These are phyloP conservation scores for Wickerhamiella occidentalis DNA, from an alignment of 805 yeast genomes.

Conservation along the genomic window DNA sequence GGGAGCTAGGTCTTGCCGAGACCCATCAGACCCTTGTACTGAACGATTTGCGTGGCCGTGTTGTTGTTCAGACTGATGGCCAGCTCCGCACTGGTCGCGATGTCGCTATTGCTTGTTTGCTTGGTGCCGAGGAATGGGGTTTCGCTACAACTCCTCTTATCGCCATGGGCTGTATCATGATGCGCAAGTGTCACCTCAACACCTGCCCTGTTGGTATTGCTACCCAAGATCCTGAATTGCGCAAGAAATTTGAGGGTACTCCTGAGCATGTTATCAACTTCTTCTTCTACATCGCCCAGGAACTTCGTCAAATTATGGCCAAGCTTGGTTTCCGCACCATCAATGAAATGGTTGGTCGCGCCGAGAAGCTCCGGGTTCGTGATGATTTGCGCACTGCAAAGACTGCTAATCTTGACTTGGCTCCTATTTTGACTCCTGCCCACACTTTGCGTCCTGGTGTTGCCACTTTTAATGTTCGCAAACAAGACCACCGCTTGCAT, in stretches of 20 bases:
- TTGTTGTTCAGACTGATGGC: constrained; percentile 95
- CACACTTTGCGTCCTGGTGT: constrained; percentile 95
- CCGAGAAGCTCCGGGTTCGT: constrained; percentile 77
- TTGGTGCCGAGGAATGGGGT: constrained; percentile 98
- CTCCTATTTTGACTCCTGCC: constrained; percentile 94
- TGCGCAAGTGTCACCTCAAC: constrained; percentile 87
- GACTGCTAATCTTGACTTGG: constrained; percentile 79
- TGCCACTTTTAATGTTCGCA: constrained; percentile 80
- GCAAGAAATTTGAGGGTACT: constrained; percentile 88
- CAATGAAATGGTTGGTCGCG: constrained; percentile 96
- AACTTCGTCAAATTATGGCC: constrained; percentile 87
- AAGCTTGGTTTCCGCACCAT: constrained; percentile 87
- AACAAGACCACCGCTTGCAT: constrained; percentile 88
- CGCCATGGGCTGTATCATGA: constrained; percentile 95
- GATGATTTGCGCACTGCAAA: constrained; percentile 79
- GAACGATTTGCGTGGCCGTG: constrained; percentile 92
- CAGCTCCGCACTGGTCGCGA: constrained; percentile 95
- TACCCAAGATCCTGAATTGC: constrained; percentile 88
- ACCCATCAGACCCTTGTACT: constrained; percentile 94
- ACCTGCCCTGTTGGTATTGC: constrained; percentile 98
- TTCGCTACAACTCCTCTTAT: constrained; percentile 95
- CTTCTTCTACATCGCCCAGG: constrained; percentile 89
- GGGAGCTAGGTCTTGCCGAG: constrained; percentile 98
- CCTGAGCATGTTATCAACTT: constrained; percentile 98
- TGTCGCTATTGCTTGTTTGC: constrained; percentile 85